These are phyloP conservation scores for Saccharomyces jurei DNA, from an alignment of 805 yeast genomes.

Conservation along the genomic window DNA sequence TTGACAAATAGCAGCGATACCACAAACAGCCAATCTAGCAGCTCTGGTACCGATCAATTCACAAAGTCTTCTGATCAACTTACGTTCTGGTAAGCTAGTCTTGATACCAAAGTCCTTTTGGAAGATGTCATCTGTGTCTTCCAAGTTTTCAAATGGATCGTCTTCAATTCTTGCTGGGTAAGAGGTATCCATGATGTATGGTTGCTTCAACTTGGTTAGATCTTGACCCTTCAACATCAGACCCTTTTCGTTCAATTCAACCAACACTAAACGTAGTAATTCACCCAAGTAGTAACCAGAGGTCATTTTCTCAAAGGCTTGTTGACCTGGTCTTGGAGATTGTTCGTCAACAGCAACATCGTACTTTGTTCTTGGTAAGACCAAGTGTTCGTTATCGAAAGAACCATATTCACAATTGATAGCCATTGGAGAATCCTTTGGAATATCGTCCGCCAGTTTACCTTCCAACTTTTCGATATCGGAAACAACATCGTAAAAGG, in stretches of 20 bases:
- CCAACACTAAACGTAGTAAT: conserved; percentile 66
- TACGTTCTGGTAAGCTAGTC: conserved; percentile 72
- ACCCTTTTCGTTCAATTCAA: conserved; percentile 62
- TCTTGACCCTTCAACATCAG: conserved; percentile 66
- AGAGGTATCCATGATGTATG: conserved; percentile 82
- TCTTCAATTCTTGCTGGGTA: conserved; percentile 81
- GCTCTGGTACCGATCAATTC: conserved; percentile 88
- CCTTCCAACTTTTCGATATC: conserved; percentile 80
- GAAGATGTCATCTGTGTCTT: conserved; percentile 65
- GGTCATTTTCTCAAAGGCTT: conserved; percentile 92
- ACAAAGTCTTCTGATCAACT: conserved; percentile 71
- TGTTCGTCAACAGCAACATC: conserved; percentile 73
- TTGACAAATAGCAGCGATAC: conserved; percentile 87
- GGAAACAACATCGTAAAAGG: conserved; percentile 71
- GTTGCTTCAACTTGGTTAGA: conserved; percentile 47
- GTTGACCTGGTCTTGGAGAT: conserved; percentile 95
- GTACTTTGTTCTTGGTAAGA: conserved; percentile 84
- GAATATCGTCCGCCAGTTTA: conserved; percentile 53
- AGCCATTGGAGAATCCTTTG: conserved; percentile 70
- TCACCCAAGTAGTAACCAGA: conserved; percentile 96
- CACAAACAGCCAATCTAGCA: conserved; percentile 87
- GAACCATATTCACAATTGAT: conserved; percentile 98
- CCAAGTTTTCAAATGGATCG: conserved; percentile 78
- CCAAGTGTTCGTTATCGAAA: conserved; percentile 79
- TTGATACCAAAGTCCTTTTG: conserved; percentile 46